Percentiles rank a stretch among this genome's conserved stretches.
Evolutionary conservation across 108 stramenopile species (phyloP).

Genomic region (Hondaea fermentalgiana): DNA sequence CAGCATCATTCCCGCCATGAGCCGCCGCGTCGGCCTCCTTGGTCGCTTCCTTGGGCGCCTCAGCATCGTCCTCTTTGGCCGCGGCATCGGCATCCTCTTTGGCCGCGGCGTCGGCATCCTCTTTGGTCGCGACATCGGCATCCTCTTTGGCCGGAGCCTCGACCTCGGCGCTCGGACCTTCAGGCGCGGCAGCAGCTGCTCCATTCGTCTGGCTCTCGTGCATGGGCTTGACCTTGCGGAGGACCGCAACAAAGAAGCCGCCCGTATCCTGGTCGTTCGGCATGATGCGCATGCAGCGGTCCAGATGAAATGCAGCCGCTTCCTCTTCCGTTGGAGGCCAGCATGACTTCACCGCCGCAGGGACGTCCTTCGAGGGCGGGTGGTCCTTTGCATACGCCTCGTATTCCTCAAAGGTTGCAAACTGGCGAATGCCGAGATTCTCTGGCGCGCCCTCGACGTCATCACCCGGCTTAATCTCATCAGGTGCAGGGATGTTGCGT

Average conservation of each 20-base stretch:
- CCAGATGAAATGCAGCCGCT: conserved; percentile 57
- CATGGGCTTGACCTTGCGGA: conserved; percentile 56
- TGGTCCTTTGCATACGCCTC: background rate
- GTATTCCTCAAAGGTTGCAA: background rate
- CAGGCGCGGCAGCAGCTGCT: background rate
- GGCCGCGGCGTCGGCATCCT: background rate
- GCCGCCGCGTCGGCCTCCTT: background rate
- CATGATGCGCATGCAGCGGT: conserved; percentile 79
- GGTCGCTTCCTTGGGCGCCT: background rate
- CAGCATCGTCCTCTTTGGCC: background rate
- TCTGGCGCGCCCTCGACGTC: background rate
- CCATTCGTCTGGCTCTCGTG: background rate
- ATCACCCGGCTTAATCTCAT: background rate
- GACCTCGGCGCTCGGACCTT: background rate
- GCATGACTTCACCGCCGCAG: background rate
- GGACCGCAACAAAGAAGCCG: conserved; percentile 89
- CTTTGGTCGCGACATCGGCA: background rate
- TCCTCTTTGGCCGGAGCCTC: background rate
- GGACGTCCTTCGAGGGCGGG: background rate
- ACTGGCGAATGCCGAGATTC: background rate
- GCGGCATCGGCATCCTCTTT: background rate
- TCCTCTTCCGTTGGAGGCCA: conserved; percentile 75
- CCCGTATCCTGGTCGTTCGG: conserved; percentile 96
- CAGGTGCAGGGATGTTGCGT: too few species aligned
- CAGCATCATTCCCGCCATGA: background rate